Evolutionary conservation across 345 rosid species (phyloP).

Genomic region (Lenwebbia sp.): DNA sequence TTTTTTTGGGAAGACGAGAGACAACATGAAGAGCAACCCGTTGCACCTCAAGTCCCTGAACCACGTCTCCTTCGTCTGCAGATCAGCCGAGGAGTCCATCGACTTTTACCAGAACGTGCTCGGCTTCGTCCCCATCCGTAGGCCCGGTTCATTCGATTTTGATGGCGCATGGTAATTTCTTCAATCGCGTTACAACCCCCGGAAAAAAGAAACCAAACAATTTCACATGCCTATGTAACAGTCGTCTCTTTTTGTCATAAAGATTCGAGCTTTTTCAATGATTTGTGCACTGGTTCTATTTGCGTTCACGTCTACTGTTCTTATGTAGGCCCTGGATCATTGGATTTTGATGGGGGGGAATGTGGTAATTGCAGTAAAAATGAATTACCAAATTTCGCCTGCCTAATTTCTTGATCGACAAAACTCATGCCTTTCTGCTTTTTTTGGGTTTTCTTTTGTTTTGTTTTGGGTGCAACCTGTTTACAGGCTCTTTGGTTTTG

Average conservation of each 20-base stretch:
- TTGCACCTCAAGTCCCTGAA: constrained; percentile 66
- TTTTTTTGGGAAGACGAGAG: constrained; percentile 15
- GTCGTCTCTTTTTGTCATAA: not conserved
- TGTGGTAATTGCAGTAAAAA: not conserved
- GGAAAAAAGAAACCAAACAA: too few species aligned
- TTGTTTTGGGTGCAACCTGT: not conserved
- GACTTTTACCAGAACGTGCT: constrained; percentile 61
- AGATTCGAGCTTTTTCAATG: not conserved
- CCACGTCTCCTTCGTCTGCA: constrained; percentile 60
- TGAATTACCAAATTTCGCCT: not conserved
- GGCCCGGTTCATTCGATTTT: constrained; percentile 78
- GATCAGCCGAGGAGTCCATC: constrained; percentile 55
- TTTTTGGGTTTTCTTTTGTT: not conserved
- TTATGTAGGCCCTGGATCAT: not conserved
- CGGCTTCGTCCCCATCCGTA: constrained; percentile 63
- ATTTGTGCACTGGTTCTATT: not conserved
- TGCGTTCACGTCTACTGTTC: not conserved
- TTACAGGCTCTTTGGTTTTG: constrained; percentile 7
- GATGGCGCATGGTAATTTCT: constrained; percentile 73
- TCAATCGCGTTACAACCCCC: too few species aligned
- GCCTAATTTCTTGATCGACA: not conserved
- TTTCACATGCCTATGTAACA: too few species aligned
- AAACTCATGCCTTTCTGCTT: not conserved
- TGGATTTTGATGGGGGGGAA: not conserved
- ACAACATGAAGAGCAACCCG: constrained; percentile 43